Evolutionary conservation across 345 rosid genomes (phyloP), one percentile per base, ranked within the genome.

Genomic region (Nephelium lappaceum): DNA sequence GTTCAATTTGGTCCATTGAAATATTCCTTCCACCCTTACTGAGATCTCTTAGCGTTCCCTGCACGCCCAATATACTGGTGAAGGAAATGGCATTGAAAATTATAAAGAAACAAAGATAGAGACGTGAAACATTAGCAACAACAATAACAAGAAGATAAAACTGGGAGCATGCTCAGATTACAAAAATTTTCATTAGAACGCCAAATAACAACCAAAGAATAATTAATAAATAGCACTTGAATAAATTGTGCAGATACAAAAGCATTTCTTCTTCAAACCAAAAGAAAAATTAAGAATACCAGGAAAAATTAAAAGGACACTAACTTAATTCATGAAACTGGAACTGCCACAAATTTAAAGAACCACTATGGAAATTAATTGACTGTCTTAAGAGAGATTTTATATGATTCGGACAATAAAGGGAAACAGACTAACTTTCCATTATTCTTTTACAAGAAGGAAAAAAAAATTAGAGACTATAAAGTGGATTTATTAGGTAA

Each of bases 1-100:
- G 84, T 62, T 89, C 90, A 51, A 72, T 81, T 75, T 86, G 91
- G 74, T 86, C 92, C 27, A 75, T 16, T 42, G 89, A 80, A 79
- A 82, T 76, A 79, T 69, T 87, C 81, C 90, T 89, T 74, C 85
- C 92, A 64, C 94, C 92, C 83, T 89, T 91, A 63, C 88, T 89
- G 75, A 91, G 89, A 84, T 91, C 92, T 81, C 95, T 87, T 65
- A 91, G 75, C 63, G 90, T 88, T 82, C 95, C 95, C 95, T 91
- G 89, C 79, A 74, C 11, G 81, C 47, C 64, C 67, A 81, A 69
- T 49, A 80, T 63, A 71, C 58, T 23, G 69, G 60, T 77, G 18
- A 47, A 6, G n/a, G 9, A 78, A 72, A 73, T 27, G 38, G 67
- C 24, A 64, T 24, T 11, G 63, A 47, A 72, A 23, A 68, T 25